Conservation (phyloP, 2,329 filamentous ascomycete genomes). For the Acarospora socialis region DNA sequence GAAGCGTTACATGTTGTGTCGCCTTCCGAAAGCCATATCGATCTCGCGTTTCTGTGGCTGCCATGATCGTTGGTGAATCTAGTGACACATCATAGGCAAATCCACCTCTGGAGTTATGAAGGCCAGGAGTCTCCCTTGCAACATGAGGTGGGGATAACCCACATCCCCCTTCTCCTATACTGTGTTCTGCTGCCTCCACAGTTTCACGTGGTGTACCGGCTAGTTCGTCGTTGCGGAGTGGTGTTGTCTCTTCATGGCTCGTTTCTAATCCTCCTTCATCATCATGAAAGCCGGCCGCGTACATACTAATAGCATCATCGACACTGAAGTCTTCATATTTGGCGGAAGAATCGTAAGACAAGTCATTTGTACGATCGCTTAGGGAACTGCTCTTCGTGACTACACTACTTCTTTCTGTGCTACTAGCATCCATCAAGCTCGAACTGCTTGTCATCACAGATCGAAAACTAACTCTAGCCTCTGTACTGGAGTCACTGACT, state of each 20-base stretch:
- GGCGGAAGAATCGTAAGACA: slow-evolving; percentile 39
- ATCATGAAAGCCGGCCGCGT: slow-evolving; percentile 42
- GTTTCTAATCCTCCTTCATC: slow-evolving; percentile 21
- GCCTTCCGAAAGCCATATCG: slow-evolving; percentile 87
- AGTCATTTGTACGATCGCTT: slow-evolving; percentile 54
- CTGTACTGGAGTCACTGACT: no score
- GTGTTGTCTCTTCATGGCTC: slow-evolving; percentile 19
- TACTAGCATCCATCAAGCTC: slow-evolving; percentile 40
- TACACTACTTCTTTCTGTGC: slow-evolving; percentile 73
- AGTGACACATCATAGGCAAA: no score
- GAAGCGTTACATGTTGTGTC: slow-evolving; percentile 60
- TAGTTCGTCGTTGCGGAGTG: slow-evolving; percentile 17
- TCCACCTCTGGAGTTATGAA: no score
- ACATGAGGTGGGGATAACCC: no score
- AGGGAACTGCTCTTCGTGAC: slow-evolving; percentile 65
- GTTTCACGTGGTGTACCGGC: no score
- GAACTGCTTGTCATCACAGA: slow-evolving; percentile 47
- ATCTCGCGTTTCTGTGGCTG: slow-evolving; percentile 41
- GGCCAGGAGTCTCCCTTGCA: no score
- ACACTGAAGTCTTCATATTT: slow-evolving; percentile 40
- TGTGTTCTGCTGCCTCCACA: no score
- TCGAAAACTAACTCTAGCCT: slow-evolving; percentile 43
- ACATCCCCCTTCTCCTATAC: no score
- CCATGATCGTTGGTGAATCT: slow-evolving; percentile 13
- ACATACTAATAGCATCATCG: slow-evolving; percentile 47